A percentile compares a stretch with the other conserved stretches of the same genome.
Conservation (phyloP, 805 yeast genomes). For the Komagataella pseudopastoris region DNA sequence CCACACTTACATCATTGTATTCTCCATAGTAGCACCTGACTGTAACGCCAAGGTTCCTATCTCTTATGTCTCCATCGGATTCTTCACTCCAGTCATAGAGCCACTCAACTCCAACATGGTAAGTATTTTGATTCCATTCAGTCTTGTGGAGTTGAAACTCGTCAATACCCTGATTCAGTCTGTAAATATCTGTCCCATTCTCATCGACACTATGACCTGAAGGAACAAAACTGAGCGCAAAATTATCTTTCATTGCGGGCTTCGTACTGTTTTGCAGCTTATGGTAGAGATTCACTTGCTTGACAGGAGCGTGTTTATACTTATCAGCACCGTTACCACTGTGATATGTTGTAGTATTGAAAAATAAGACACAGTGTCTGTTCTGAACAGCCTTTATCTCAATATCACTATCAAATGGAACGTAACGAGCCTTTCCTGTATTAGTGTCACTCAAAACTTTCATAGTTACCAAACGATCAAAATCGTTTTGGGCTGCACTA, state of each 20-base stretch:
- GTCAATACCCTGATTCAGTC: constrained; percentile 49
- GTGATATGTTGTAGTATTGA: constrained; percentile 33
- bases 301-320: constrained; percentile 42
- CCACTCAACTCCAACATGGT: constrained; percentile 65
- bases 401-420: constrained; percentile 53
- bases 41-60: constrained; percentile 32
- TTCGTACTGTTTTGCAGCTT: constrained; percentile 2
- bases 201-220: constrained; percentile 29
- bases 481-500: constrained; percentile 15
- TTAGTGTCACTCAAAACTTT: constrained; percentile 38
- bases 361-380: constrained; percentile 49
- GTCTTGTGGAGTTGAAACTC: constrained; percentile 51
- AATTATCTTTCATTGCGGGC: constrained; percentile 2
- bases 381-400: constrained; percentile 43
- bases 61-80: constrained; percentile 17
- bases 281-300: constrained; percentile 39
- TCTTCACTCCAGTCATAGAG: constrained; percentile 26
- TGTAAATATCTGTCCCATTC: constrained; percentile 25
- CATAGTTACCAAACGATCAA: constrained; percentile 32
- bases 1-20: constrained; percentile 30
- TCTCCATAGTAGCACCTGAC: constrained; percentile 76
- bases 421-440: constrained; percentile 28
- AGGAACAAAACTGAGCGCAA: constrained; percentile 16
- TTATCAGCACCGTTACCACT: constrained; percentile 16
- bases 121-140: constrained; percentile 36